Evolutionary conservation across 2,329 filamentous ascomycete species (phyloP), one percentile per base, ranked within the genome.

Genomic region (Diaporthe vaccinii): DNA sequence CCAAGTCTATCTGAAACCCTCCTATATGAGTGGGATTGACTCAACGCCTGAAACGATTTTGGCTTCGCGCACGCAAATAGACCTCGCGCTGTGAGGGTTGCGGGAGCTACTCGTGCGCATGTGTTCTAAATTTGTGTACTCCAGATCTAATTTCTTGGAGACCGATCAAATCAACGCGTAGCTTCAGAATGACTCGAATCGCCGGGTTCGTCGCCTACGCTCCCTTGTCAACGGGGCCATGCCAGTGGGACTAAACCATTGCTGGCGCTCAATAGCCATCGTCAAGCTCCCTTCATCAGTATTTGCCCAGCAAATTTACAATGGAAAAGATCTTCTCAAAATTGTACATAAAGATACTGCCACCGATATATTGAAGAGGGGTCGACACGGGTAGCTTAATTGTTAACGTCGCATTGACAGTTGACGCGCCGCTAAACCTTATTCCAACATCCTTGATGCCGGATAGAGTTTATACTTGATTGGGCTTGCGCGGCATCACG

Each of bases 41-140:
- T 68, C 46, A 14, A 39, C 22, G 44, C 46, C 65, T 68, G 65
- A 68, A 68, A 68, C 65, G 65, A 39, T 68, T 68, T 65, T 53
- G 49, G 34, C 46, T 68, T 53, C 34, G 14, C 31, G 31, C 65
- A 68, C 34, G 31, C 22, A 68, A 53, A 68, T 41, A 68, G 22
- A 53, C 31, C 46, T 53, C 5, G 14, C 0, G 31, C 34, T 20
- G 46, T 53, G 65, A 68, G 65, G 9, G 4, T 28, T 39, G 65
- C 65, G 22, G 65, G 31, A 53, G 31, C 39, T 68, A 53, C 46
- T 68, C 28, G 46, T 39, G 65, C 46, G n/a, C 31, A 39, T n/a
- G 31, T n/a, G 28, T 53, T 68, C 65, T 53, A 53, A 68, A 68
- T 68, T 53, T 22, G 65, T 53, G 10, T 68, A 5, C 28, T 53